A percentile compares a stretch with the other conserved stretches of the same genome.
These are phyloP conservation scores for Camellia japonica DNA, from an alignment of 148 eudicot species.

Conservation along the genomic window DNA sequence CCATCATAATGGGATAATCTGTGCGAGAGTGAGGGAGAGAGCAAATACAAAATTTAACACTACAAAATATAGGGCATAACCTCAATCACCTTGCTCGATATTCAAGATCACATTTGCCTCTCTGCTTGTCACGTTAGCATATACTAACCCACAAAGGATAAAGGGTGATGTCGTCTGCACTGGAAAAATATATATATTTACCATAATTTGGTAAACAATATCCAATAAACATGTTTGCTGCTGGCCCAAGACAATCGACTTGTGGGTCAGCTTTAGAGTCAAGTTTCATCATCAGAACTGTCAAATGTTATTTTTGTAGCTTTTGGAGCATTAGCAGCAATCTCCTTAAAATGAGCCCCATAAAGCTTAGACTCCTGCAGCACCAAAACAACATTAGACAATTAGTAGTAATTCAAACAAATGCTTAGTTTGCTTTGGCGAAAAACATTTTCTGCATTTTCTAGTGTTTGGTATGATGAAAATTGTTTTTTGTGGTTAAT, in stretches of 20 bases:
- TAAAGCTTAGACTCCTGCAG: conserved; percentile 93
- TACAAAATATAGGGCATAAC: no score
- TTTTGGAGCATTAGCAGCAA: conserved; percentile 87
- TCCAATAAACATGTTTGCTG: background rate
- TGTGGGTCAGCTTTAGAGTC: conserved; percentile 17
- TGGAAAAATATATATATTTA: background rate
- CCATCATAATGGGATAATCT: no score
- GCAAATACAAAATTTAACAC: no score
- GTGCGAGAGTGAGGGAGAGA: no score
- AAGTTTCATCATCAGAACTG: conserved; percentile 66
- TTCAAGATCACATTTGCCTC: background rate
- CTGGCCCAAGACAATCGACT: background rate
- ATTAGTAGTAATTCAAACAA: background rate
- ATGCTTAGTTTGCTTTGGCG: no score
- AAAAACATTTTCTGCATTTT: no score
- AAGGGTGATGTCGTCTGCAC: background rate
- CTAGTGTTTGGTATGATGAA: no score
- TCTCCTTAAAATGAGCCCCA: conserved; percentile 93
- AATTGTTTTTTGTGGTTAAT: no score
- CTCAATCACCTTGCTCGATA: background rate
- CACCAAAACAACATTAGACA: background rate
- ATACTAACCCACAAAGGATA: background rate
- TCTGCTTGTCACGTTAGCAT: background rate
- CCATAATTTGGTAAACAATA: background rate
- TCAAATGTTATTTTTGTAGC: conserved; percentile 76